Evolutionary conservation across 1,284 basidiomycete species (phyloP).

Genomic region (Trichosporon sp.): DNA sequence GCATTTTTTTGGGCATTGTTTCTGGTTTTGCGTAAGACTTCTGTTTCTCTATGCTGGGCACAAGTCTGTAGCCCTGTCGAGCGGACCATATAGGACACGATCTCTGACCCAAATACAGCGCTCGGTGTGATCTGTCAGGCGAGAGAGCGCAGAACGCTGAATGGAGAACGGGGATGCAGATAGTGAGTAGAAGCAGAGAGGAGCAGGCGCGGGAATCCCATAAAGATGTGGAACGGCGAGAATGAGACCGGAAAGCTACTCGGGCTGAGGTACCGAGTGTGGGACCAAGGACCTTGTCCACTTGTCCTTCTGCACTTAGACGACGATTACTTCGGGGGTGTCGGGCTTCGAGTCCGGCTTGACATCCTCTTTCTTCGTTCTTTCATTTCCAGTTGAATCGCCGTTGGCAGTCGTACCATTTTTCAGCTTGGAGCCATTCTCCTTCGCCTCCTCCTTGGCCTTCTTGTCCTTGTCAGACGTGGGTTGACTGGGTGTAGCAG

Average conservation of each 20-base stretch:
- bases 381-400: conserved; percentile 5
- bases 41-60: not conserved
- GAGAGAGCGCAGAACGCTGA: no score
- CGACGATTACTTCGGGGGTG: not conserved
- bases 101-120: no score
- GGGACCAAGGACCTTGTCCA: no score
- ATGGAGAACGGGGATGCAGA: no score
- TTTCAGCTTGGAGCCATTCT: conserved; percentile 9
- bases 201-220: no score
- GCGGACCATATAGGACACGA: no score
- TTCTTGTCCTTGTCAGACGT: conserved; percentile 25
- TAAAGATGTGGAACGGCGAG: no score
- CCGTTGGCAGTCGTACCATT: conserved; percentile 6
- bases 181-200: no score
- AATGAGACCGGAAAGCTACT: no score
- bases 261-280: no score
- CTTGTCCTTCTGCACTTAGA: not conserved
- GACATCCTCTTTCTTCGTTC: not conserved
- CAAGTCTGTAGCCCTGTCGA: no score
- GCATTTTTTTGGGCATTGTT: not conserved
- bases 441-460: conserved; percentile 10
- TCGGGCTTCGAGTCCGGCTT: not conserved
- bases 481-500: conserved; percentile 12
- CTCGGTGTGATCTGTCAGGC: no score
- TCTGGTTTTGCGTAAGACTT: not conserved